Base-by-base conservation (phyloP, 2,329 filamentous ascomycete genomes). In the Podosphaera fusca region DNA sequence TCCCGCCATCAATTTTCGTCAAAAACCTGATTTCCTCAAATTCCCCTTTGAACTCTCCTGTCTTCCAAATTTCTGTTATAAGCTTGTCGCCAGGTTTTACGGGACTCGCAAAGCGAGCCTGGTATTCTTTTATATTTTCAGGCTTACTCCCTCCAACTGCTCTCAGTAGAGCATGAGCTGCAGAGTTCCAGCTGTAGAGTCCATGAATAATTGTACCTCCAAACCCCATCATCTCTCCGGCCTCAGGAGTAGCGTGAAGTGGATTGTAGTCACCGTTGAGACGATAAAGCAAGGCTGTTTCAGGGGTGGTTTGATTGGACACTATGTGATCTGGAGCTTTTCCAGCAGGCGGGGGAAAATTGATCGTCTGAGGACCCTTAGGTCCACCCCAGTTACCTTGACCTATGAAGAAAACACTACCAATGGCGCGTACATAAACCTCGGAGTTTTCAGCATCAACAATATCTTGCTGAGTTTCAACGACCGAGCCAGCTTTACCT, bases 231-330 rank as follows among this genome's bases (percentile, higher is more conserved):
- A 87, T 84, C 70, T 79, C 72, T 59, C 87, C 87, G 0, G 87
- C 86, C 70, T 87, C 85, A 10, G 87, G 87, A 21, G 85, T 85
- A 5, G 87, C 87, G 68, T 95, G 88, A 40, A 95, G 80, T 34
- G 88, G 89, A 73, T 95, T 95, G 72, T 95, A 95, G 72, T 95
- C 89, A 62, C 88, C 88, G 64, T 94, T 95, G 55, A 95, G 77
- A 61, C 87, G 78, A 70, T 92, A 92, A 57, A 92, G 73, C 61
- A 85, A 77, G 7, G 86, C 80, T 3, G 85, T 85, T 72, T 89
- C 80, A 56, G 73, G 67, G 33, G 73, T 84, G 3, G 84, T 87
- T 70, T 87, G 82, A 64, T 84, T 77, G 64, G 79, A 77, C 62
- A 85, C 78, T 4, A 80, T 76, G 49, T 74, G 78, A 70, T 94